Evolutionary conservation across 805 yeast genomes (phyloP), one percentile per base, ranked within the genome.

Genomic region (Kluyveromyces lactis): DNA sequence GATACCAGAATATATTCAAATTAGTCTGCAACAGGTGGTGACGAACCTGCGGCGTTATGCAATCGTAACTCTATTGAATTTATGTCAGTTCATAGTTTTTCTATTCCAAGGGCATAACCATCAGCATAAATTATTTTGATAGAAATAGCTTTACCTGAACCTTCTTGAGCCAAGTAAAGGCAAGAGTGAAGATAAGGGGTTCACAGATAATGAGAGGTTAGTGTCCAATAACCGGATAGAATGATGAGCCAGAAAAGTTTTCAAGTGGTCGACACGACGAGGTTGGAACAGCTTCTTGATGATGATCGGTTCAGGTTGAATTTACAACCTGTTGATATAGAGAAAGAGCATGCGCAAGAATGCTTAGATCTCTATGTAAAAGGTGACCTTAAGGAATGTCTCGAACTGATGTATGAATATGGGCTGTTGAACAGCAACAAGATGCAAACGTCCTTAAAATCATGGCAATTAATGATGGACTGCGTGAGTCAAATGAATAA

Each of bases 361-460:
- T 55, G 59, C 32, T 11, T 49, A 3, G 36, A 43, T 12, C 39
- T 44, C n/a, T 54, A 45, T 36, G 40, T 55, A 2, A 42, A 45
- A 31, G 56, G 60, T 10, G 42, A 52, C 13, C n/a, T 38, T 11
- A 45, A 46, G 23, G 41, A 40, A 12, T 48, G 56, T 23, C 34
- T 57, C 16, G 51, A 53, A 31, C 41, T 31, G 28, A 47, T 58
- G 55, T 31, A 38, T 10, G 33, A 41, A 2, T 40, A 32, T 33
- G 52, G 45, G 0, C 36, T 50, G 7, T 42, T 56, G 17, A 19
- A 31, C 19, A 21, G 31, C 17, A 44, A 39, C 7, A 19, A 15
- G n/a, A 16, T 47, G 31, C 26, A 13, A 16, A 27, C 29, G 2
- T 27, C 43, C 23, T 18, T 29, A 8, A 30, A 43, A 18, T 11